Base-by-base conservation (phyloP, 495 filamentous ascomycete species). In the Talaromyces nanjingensis region DNA sequence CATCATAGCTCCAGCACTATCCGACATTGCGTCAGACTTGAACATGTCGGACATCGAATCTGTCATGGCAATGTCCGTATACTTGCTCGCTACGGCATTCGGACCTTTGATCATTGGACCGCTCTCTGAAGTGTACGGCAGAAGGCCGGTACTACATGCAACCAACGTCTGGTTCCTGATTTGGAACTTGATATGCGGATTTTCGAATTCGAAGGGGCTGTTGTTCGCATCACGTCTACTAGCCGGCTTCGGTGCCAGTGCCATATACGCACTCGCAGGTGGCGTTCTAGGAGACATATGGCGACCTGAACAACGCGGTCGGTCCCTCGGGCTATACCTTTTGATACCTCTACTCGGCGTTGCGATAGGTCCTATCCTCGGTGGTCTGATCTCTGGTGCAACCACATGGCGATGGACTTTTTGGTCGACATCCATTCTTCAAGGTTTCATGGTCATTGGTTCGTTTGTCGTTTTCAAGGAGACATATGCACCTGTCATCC, bases 91-190 rank as follows among this genome's bases (percentile, higher is more conserved):
- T 7, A 91, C 86, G 68, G 85, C 86, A 24, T 70, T 87, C 25
- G 84, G 83, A 1, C 87, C 88, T 0, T 64, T 91, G 37, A 59
- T 89, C 18, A 77, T 90, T 33, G 84, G 84, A 0, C 87, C 89
- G 0, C 72, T 91, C 45, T 85, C 79, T 16, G 88, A 91, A 70
- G 83, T 90, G 11, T 90, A 89, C 67, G 89, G 89, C 2, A 80
- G 89, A n/a, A 71, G 79, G 12, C 69, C 72, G 0, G 79, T 89
- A 9, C 70, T 89, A 25, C 81, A 81, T 22, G 71, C 70, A 5
- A 73, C 83, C 4, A 89, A 88, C 65, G 56, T 80, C 8, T 87
- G 87, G 68, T 92, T 89, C 65, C 76, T 84, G 6, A 55, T 80
- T 4, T 84, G 74, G 66, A 67, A 76, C 59, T 61, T 76, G 1